phyloP scores from a whole-genome alignment of 768 basidiomycete species.

The Agaricus bisporus region DNA sequence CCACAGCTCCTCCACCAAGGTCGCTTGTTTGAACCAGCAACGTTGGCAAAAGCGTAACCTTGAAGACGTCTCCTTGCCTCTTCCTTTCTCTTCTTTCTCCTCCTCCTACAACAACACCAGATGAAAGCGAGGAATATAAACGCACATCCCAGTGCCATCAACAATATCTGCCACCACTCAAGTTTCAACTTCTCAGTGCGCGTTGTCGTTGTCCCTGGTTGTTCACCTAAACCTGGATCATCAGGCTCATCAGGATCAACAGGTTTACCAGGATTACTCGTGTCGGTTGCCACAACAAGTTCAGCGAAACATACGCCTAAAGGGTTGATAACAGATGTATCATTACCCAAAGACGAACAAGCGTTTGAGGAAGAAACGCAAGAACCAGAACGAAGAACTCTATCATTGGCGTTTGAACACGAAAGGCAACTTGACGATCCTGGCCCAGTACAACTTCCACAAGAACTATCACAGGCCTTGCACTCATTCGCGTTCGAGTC shows the following conservation, averaged over 20 bases:
- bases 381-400: constrained; percentile 57
- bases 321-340: constrained; percentile 51
- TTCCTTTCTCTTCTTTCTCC: constrained; percentile 56
- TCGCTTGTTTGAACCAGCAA: neutral
- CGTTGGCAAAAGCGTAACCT: constrained; percentile 3
- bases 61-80: constrained; percentile 24
- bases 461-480: constrained; percentile 63
- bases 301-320: constrained; percentile 79
- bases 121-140: constrained; percentile 70
- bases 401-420: constrained; percentile 52
- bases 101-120: constrained; percentile 64
- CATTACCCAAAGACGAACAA: constrained; percentile 39
- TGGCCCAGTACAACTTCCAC: constrained; percentile 70
- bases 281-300: constrained; percentile 45
- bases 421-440: constrained; percentile 69
- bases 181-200: constrained; percentile 34
- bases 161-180: constrained; percentile 81
- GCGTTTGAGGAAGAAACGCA: constrained; percentile 43
- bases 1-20: neutral
- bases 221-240: constrained; percentile 44
- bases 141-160: constrained; percentile 77
- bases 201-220: constrained; percentile 33
- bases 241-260: constrained; percentile 25
- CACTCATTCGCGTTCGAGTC: constrained; percentile 58
- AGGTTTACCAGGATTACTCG: neutral